A percentile compares a stretch with the other conserved stretches of the same genome.
These are phyloP conservation scores for Kodamaea laetipori DNA, from an alignment of 805 yeast genomes.

Conservation along the genomic window DNA sequence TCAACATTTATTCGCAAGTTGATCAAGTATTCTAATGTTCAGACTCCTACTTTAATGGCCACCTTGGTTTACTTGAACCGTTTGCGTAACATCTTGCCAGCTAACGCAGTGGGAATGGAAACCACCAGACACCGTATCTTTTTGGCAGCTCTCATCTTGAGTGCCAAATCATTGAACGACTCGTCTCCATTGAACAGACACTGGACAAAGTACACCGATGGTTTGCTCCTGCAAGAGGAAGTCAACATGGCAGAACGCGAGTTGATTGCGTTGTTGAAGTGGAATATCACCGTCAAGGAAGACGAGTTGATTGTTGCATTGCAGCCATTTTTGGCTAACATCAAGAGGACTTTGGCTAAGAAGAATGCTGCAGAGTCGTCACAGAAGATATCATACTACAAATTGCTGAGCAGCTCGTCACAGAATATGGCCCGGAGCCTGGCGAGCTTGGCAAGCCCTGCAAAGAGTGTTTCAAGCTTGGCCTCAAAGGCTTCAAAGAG, in stretches of 20 bases:
- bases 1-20: conserved; percentile 68
- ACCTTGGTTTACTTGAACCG: conserved; percentile 81
- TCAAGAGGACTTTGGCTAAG: conserved; percentile 53
- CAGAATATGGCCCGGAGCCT: too few relatives aligned
- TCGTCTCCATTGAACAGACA: conserved; percentile 94
- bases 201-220: conserved; percentile 93
- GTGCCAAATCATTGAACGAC: conserved; percentile 93
- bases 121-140: conserved; percentile 93
- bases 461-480: too few relatives aligned
- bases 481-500: too few relatives aligned
- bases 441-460: too few relatives aligned
- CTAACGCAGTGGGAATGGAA: conserved; percentile 87
- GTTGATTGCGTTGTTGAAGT: conserved; percentile 74
- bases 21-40: conserved; percentile 83
- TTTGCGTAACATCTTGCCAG: conserved; percentile 75
- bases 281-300: conserved; percentile 76
- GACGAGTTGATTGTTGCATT: conserved; percentile 70
- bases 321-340: conserved; percentile 74
- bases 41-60: conserved; percentile 93
- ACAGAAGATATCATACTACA: conserved; percentile 34
- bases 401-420: conserved; percentile 23
- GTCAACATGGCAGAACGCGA: conserved; percentile 92
- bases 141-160: conserved; percentile 80
- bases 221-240: conserved; percentile 72
- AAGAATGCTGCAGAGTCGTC: conserved; percentile 27